These are phyloP conservation scores for Umbelopsis ramanniana DNA, from an alignment of 192 early-diverging fungal genomes.

Conservation along the genomic window DNA sequence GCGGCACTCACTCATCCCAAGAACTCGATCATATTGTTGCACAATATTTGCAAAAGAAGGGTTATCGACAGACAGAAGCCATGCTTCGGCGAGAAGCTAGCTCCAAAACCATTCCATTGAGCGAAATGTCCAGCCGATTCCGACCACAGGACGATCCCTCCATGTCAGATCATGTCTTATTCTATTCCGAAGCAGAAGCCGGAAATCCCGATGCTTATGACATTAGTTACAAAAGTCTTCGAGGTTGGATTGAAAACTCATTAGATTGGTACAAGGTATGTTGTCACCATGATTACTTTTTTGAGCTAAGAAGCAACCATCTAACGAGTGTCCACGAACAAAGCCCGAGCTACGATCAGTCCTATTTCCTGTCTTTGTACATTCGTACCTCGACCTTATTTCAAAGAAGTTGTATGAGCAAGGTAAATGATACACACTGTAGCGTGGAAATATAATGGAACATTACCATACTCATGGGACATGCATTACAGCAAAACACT, in stretches of 20 bases:
- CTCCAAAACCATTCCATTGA: slow-evolving; percentile 33
- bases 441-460: neutral
- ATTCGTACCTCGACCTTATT: slow-evolving; percentile 89
- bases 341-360: slow-evolving; percentile 84
- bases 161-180: slow-evolving; percentile 65
- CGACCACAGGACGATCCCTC: slow-evolving; percentile 53
- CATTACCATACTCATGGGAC: neutral
- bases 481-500: slow-evolving; percentile 60
- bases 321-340: neutral
- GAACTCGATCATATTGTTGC: slow-evolving; percentile 66
- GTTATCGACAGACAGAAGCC: slow-evolving; percentile 68
- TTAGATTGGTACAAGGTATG: slow-evolving; percentile 92
- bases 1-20: slow-evolving; percentile 36
- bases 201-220: slow-evolving; percentile 86
- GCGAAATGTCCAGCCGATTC: slow-evolving; percentile 8
- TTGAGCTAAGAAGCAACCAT: neutral
- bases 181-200: slow-evolving; percentile 71
- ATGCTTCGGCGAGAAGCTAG: slow-evolving; percentile 66
- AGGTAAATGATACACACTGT: slow-evolving; percentile 39
- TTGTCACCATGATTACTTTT: neutral
- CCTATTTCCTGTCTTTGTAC: slow-evolving; percentile 91
- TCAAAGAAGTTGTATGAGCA: slow-evolving; percentile 52
- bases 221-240: slow-evolving; percentile 74
- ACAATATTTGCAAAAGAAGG: slow-evolving; percentile 70
- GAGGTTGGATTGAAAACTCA: slow-evolving; percentile 91